Evolutionary conservation across 345 rosid species (phyloP), one percentile per base, ranked within the genome.

Genomic region (Moricandia arvensis): DNA sequence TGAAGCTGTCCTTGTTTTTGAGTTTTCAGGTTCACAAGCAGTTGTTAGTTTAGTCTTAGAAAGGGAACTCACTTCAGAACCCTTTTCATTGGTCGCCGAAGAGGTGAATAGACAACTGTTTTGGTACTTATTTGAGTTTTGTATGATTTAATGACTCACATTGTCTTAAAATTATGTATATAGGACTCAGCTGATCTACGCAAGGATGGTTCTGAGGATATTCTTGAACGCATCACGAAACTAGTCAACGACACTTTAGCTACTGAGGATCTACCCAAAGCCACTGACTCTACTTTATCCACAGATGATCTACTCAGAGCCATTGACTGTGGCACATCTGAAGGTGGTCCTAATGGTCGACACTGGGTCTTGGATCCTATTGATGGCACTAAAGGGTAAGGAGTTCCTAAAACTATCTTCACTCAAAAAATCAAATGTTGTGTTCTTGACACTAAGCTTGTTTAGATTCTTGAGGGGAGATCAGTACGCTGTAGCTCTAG

Each of bases 291-390:
- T 58, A 93, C 85, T 69, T 82, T 95, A 64, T 83, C 97, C 21
- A 67, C 84, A 0, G 89, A 90, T 71, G 94, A 88, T 80, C 82
- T 95, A 18, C 86, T 91, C 35, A 72, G 74, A 68, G 88, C 89
- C 81, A 95, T 93, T 76, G 98, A 95, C 58, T 71, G 80, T 55
- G 97, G 98, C 34, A 85, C 84, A 79, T 89, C 97, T 69, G 93
- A 90, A 83, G 99, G 99, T 73, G 98, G 99, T 77, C 76, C 94
- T 55, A 75, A 57, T 51, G 99, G 99, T 58, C 84, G 91, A 73
- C 99, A 95, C 58, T 95, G 99, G 99, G 93, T 95, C 76, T 86
- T 95, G 79, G 99, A 93, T 82, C 99, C 99, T 53, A 90, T 95
- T 64, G 99, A 95, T 75, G 98, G 99, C 33, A 95, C 99, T 17